These are phyloP conservation scores for Glaciozyma antarctica DNA, from an alignment of 768 basidiomycete species.

Conservation along the genomic window DNA sequence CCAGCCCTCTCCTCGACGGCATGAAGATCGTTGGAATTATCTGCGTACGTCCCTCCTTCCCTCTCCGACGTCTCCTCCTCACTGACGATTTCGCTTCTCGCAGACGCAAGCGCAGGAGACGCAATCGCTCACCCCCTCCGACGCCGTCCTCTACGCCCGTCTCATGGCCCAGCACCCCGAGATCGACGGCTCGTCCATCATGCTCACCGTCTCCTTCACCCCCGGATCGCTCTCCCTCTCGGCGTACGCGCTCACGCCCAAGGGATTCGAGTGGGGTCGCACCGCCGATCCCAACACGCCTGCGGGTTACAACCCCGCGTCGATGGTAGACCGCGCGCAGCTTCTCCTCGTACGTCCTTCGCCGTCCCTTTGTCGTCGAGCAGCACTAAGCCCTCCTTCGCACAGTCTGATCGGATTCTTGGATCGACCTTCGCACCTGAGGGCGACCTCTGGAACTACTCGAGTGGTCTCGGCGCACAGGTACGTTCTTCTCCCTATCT, in stretches of 20 bases:
- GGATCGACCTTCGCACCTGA: conserved; percentile 84
- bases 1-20: conserved; percentile 88
- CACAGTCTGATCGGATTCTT: conserved; percentile 73
- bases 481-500: not conserved
- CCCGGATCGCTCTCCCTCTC: conserved; percentile 95
- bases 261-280: conserved; percentile 96
- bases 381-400: conserved; percentile 57
- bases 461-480: conserved; percentile 19
- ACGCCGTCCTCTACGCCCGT: conserved; percentile 89
- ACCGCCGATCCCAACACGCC: conserved; percentile 52
- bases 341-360: not conserved
- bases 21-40: conserved; percentile 51
- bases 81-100: conserved; percentile 63
- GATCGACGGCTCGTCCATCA: conserved; percentile 80
- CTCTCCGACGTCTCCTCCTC: too few species aligned
- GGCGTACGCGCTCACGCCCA: conserved; percentile 77
- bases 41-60: conserved; percentile 2
- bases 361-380: conserved; percentile 67
- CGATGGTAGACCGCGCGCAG: conserved; percentile 88
- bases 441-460: conserved; percentile 93
- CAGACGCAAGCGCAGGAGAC: conserved; percentile 91
- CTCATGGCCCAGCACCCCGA: conserved; percentile 94
- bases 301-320: conserved; percentile 80
- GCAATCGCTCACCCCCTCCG: conserved; percentile 80
- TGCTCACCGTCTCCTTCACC: conserved; percentile 89